A percentile compares a stretch with the other conserved stretches of the same genome.
phyloP scores from a whole-genome alignment of 2,329 filamentous ascomycete species.

The Cladophialophora bantiana region DNA sequence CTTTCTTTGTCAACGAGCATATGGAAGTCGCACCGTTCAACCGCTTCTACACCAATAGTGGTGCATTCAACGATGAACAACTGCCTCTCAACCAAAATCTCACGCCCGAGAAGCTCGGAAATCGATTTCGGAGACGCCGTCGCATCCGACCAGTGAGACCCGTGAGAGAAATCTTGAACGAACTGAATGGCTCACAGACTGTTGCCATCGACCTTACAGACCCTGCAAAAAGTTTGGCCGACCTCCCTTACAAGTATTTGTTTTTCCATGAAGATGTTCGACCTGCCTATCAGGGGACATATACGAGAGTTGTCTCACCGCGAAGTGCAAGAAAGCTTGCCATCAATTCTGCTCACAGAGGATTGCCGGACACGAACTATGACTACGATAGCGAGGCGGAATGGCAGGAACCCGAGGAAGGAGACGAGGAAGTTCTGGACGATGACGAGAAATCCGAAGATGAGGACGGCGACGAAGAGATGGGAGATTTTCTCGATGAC shows the following conservation, averaged over 20 bases:
- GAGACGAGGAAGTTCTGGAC: slow-evolving; percentile 71
- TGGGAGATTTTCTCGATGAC: slow-evolving; percentile 90
- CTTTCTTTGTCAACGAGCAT: slow-evolving; percentile 79
- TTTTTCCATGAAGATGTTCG: slow-evolving; percentile 69
- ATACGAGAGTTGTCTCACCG: slow-evolving; percentile 57
- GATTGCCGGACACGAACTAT: slow-evolving; percentile 64
- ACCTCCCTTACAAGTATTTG: slow-evolving; percentile 63
- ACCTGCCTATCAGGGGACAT: slow-evolving; percentile 69
- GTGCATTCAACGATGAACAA: slow-evolving; percentile 5
- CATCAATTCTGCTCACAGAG: slow-evolving; percentile 61
- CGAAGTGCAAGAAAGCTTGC: slow-evolving; percentile 55
- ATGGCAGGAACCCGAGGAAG: slow-evolving; percentile 75
- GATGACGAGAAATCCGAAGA: slow-evolving; percentile 68
- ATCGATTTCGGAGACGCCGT: slow-evolving; percentile 25
- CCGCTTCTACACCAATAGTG: slow-evolving; percentile 31
- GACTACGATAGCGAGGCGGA: slow-evolving; percentile 71
- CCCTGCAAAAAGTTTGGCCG: slow-evolving; percentile 18
- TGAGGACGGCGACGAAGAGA: slow-evolving; percentile 76
- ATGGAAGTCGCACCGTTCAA: slow-evolving; percentile 70
- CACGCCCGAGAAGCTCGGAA: slow-evolving; percentile 20
- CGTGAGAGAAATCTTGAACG: slow-evolving; percentile 68
- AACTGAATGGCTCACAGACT: slow-evolving; percentile 57
- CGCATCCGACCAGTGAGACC: slow-evolving; percentile 43
- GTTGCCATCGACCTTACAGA: slow-evolving; percentile 46
- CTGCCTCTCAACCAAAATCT: slow-evolving; percentile 23